Percentiles rank a stretch among this genome's conserved stretches.
phyloP scores from a whole-genome alignment of 2,329 filamentous ascomycete genomes.

The Nannizziopsis arthrosporioides region DNA sequence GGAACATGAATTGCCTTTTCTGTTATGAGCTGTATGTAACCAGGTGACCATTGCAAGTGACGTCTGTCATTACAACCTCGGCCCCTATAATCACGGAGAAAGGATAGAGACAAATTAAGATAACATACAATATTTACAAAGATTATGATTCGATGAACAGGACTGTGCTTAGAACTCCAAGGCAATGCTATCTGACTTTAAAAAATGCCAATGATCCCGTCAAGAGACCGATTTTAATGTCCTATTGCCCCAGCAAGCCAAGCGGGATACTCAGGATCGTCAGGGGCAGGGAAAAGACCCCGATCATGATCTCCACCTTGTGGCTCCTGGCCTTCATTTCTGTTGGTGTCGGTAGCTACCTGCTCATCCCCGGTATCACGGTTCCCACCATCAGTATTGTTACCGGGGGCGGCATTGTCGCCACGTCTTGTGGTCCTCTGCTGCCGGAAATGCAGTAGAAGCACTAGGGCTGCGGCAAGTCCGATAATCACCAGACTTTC shows the following conservation, averaged over 20 bases:
- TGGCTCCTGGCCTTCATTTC: conserved; percentile 16
- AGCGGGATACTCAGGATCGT: conserved; percentile 55
- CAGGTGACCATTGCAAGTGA: too few relatives aligned
- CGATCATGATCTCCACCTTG: conserved; percentile 29
- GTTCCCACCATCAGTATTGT: conserved; percentile 1
- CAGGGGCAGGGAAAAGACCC: conserved; percentile 54
- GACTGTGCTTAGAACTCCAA: conserved; percentile 1
- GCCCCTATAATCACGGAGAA: too few relatives aligned
- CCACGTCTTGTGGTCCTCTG: conserved; percentile 48
- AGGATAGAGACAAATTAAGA: too few relatives aligned
- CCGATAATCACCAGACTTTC: conserved; percentile 77
- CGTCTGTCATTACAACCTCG: too few relatives aligned
- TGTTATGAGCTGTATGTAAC: too few relatives aligned
- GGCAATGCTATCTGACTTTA: conserved; percentile 5
- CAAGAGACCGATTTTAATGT: conserved; percentile 25
- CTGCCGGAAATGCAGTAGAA: conserved; percentile 71
- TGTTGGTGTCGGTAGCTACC: conserved; percentile 16
- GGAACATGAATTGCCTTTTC: too few relatives aligned
- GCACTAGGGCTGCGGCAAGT: conserved; percentile 60
- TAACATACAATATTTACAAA: too few relatives aligned
- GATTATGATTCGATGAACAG: neutral
- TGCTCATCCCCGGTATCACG: conserved; percentile 2
- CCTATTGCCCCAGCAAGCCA: conserved; percentile 58
- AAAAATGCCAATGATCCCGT: conserved; percentile 11
- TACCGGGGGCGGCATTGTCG: conserved; percentile 5